phyloP scores from a whole-genome alignment of 2,329 filamentous ascomycete genomes.

The Epichloe brachyelytri region DNA sequence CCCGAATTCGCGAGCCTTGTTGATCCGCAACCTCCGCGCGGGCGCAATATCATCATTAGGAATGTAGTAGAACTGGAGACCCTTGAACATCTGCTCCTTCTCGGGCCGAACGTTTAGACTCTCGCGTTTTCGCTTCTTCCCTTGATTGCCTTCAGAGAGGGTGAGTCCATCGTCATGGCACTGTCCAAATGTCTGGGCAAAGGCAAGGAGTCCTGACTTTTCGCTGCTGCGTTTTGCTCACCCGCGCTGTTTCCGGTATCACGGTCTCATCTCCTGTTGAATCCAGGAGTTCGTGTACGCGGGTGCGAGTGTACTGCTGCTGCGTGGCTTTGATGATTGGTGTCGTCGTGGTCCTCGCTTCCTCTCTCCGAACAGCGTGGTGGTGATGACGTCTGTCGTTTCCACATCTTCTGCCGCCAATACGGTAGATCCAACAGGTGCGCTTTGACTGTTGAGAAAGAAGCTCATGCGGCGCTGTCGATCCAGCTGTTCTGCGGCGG shows the following conservation, averaged over 20 bases:
- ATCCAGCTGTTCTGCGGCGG: neutral
- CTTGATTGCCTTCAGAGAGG: conserved; percentile 14
- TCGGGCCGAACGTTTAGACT: conserved; percentile 34
- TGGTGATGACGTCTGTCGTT: neutral
- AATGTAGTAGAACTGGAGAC: conserved; percentile 60
- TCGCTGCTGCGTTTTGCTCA: conserved; percentile 19
- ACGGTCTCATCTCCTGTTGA: conserved; percentile 14
- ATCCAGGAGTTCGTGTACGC: neutral
- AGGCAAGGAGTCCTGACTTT: conserved; percentile 4
- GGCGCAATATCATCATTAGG: conserved; percentile 65
- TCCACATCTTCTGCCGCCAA: neutral
- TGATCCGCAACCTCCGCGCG: conserved; percentile 56
- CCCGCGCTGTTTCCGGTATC: conserved; percentile 17
- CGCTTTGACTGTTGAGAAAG: neutral
- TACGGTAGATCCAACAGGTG: neutral
- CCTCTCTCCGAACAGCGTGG: neutral
- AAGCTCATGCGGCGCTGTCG: conserved; percentile 1
- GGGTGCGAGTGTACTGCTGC: neutral
- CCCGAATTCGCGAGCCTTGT: conserved; percentile 61
- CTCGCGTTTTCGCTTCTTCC: conserved; percentile 33
- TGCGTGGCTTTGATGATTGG: conserved; percentile 20
- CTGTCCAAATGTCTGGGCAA: neutral
- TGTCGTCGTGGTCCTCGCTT: neutral
- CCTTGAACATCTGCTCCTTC: conserved; percentile 44
- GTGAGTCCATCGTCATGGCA: conserved; percentile 8